Percentiles rank a stretch among this genome's conserved stretches.
Conservation (phyloP, 371 early-diverging fungal genomes). For the Saksenaea vasiformis region DNA sequence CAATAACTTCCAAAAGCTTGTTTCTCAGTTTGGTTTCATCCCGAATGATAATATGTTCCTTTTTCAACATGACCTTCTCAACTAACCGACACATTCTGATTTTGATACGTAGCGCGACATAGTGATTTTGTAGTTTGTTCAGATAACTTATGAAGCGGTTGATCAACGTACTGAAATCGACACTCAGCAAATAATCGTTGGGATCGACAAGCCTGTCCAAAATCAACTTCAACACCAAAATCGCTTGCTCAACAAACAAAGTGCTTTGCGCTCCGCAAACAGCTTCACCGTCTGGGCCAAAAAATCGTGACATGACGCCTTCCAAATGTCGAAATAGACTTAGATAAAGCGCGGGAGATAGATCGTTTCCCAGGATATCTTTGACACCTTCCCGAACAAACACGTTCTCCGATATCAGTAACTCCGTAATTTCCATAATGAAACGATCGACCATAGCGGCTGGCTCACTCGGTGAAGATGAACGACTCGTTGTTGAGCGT, state of each 20-base stretch:
- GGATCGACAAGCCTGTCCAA: slow-evolving; percentile 75
- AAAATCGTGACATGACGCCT: slow-evolving; percentile 59
- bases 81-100: slow-evolving; percentile 83
- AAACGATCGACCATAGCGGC: slow-evolving; percentile 70
- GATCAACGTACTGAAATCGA: slow-evolving; percentile 80
- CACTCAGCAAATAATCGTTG: slow-evolving; percentile 62
- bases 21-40: slow-evolving; percentile 86
- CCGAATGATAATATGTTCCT: slow-evolving; percentile 74
- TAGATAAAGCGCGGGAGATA: slow-evolving; percentile 74
- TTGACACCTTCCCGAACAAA: slow-evolving; percentile 87
- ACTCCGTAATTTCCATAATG: slow-evolving; percentile 77
- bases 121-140: slow-evolving; percentile 63
- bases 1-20: slow-evolving; percentile 72
- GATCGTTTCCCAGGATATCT: slow-evolving; percentile 81
- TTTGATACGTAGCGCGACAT: slow-evolving; percentile 70
- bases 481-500: slow-evolving; percentile 10
- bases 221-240: slow-evolving; percentile 79
- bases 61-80: slow-evolving; percentile 77
- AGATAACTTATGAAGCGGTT: slow-evolving; percentile 75
- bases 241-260: slow-evolving; percentile 83
- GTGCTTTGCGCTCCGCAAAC: slow-evolving; percentile 72
- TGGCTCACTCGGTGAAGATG: slow-evolving; percentile 25
- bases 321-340: slow-evolving; percentile 78
- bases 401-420: slow-evolving; percentile 79
- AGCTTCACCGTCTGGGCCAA: slow-evolving; percentile 72